phyloP scores from a whole-genome alignment of 2,329 filamentous ascomycete genomes.

The Tricladium varicosporioides region DNA sequence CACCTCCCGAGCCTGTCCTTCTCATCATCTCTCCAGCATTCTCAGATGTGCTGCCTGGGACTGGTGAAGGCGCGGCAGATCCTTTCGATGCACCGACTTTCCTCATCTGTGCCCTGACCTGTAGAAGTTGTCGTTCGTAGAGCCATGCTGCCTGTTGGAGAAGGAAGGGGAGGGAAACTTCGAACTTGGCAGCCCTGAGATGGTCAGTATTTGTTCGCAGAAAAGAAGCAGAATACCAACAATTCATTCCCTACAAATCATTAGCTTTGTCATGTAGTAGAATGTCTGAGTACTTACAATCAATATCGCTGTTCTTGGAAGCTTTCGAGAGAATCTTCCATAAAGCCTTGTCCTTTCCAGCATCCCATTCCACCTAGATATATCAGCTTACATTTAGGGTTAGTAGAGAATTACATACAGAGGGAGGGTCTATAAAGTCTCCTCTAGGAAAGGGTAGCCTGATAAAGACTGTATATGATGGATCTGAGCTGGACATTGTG shows the following conservation, averaged over 20 bases:
- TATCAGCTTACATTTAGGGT: conserved; percentile 12
- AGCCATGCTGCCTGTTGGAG: conserved; percentile 92
- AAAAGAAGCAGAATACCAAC: conserved; percentile 47
- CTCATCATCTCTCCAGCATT: conserved; percentile 46
- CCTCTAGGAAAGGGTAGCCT: conserved; percentile 85
- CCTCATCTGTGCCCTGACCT: conserved; percentile 86
- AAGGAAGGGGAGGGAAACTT: conserved; percentile 84
- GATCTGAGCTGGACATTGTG: conserved; percentile 31
- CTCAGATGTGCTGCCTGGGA: conserved; percentile 48
- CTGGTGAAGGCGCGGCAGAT: conserved; percentile 56
- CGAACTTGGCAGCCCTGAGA: conserved; percentile 67
- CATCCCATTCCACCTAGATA: conserved; percentile 79
- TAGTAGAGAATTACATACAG: conserved; percentile 50
- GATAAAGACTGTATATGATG: conserved; percentile 69
- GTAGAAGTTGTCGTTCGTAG: conserved; percentile 85
- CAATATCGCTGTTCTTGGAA: conserved; percentile 74
- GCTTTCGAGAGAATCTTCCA: conserved; percentile 88
- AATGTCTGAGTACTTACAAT: conserved; percentile 61
- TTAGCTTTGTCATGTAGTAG: conserved; percentile 17
- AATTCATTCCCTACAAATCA: conserved; percentile 65
- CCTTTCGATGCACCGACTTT: conserved; percentile 61
- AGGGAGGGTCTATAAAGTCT: conserved; percentile 86
- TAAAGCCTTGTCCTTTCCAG: conserved; percentile 78
- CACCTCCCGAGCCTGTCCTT: conserved; percentile 48
- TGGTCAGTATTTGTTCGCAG: conserved; percentile 10